These are phyloP conservation scores for Huntiella savannae DNA, from an alignment of 2,329 filamentous ascomycete species.

Conservation along the genomic window DNA sequence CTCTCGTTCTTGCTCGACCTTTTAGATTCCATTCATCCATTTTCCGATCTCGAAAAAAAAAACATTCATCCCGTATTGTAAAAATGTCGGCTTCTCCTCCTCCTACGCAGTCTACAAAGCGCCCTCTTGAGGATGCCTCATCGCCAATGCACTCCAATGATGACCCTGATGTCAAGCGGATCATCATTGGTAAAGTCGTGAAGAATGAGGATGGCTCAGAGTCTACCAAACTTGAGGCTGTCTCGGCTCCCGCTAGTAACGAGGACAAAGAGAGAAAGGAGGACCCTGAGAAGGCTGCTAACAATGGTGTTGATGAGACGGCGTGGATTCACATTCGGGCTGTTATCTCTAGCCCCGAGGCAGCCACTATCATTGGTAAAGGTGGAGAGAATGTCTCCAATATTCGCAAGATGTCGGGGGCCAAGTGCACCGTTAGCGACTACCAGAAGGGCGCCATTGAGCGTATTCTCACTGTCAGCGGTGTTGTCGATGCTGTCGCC, in stretches of 20 bases:
- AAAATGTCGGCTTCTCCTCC: slow-evolving; percentile 56
- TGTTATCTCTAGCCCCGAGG: slow-evolving; percentile 92
- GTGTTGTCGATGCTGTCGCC: slow-evolving; percentile 85
- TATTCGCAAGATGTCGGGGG: slow-evolving; percentile 84
- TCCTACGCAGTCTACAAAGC: slow-evolving; percentile 60
- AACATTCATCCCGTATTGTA: slow-evolving; percentile 16
- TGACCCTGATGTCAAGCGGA: slow-evolving; percentile 92
- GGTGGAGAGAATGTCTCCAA: slow-evolving; percentile 96
- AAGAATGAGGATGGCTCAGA: slow-evolving; percentile 43
- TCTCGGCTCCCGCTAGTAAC: slow-evolving; percentile 18
- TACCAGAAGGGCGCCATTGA: slow-evolving; percentile 94
- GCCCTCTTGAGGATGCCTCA: slow-evolving; percentile 93
- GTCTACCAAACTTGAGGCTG: slow-evolving; percentile 22
- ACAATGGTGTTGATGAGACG: slow-evolving; percentile 61
- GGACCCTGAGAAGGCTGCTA: slow-evolving; percentile 23
- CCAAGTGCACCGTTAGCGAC: slow-evolving; percentile 97
- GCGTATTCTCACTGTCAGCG: slow-evolving; percentile 92
- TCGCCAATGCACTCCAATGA: slow-evolving; percentile 82
- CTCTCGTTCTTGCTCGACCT: neutral
- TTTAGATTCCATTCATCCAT: slow-evolving; percentile 5
- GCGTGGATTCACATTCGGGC: slow-evolving; percentile 94
- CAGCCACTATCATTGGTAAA: slow-evolving; percentile 95
- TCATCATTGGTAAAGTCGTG: slow-evolving; percentile 79
- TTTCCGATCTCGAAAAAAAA: neutral
- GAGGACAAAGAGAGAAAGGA: slow-evolving; percentile 33